Evolutionary conservation across 495 filamentous ascomycete genomes (phyloP).

Genomic region (Neurospora hispaniola): DNA sequence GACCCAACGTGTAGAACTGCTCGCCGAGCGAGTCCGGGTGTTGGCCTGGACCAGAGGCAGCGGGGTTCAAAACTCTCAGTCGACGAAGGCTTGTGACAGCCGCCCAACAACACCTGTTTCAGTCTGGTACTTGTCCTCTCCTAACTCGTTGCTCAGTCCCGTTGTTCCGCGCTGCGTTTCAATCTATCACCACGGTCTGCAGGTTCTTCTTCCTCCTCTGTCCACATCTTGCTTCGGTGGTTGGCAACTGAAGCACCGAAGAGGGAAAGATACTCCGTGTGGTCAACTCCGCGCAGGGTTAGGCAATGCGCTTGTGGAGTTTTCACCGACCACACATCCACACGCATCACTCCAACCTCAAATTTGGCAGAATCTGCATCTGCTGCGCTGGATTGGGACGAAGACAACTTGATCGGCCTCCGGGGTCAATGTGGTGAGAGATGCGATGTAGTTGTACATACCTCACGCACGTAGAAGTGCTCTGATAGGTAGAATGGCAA

Average conservation of each 20-base stretch:
- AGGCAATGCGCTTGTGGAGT: background rate
- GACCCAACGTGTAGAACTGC: background rate
- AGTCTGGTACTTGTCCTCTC: background rate
- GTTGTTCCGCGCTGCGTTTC: background rate
- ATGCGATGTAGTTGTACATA: background rate
- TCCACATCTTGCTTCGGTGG: background rate
- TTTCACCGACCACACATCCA: background rate
- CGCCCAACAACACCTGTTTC: background rate
- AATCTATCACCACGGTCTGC: background rate
- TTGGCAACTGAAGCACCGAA: background rate
- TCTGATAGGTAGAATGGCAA: background rate
- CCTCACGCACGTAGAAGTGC: background rate
- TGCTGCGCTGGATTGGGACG: background rate
- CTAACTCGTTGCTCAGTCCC: background rate
- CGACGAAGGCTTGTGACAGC: background rate
- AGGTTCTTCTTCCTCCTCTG: background rate
- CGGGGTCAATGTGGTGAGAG: background rate
- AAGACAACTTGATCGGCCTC: background rate
- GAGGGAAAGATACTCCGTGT: background rate
- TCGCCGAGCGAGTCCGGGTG: background rate
- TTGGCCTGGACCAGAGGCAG: background rate
- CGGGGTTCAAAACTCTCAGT: background rate
- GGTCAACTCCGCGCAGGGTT: background rate
- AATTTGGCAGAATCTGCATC: background rate
- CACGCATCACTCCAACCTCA: background rate